Percentiles rank a stretch among this genome's conserved stretches.
Evolutionary conservation across 2,329 filamentous ascomycete species (phyloP).

Genomic region (Pseudonectria buxi): DNA sequence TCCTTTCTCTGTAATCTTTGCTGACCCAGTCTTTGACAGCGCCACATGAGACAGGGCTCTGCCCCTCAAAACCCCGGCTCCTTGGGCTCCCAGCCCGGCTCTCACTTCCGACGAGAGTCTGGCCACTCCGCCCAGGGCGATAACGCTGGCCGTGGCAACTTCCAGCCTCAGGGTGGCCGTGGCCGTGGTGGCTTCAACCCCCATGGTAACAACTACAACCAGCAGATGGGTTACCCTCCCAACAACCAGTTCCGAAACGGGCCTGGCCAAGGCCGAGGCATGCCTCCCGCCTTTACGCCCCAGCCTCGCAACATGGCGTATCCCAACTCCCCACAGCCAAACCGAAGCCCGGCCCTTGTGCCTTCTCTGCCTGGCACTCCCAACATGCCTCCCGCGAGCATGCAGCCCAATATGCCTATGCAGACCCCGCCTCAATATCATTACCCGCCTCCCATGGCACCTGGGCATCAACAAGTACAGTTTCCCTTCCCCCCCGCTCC

Average conservation of each 20-base stretch:
- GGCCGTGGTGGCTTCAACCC: conserved; percentile 44
- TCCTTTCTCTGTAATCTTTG: not conserved
- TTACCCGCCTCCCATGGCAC: conserved; percentile 50
- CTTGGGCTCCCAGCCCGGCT: conserved; percentile 56
- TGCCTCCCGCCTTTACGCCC: conserved; percentile 41
- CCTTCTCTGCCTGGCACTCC: conserved; percentile 63
- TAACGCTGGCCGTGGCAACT: conserved; percentile 44
- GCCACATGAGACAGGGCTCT: conserved; percentile 62
- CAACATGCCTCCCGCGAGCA: conserved; percentile 56
- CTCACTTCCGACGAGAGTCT: conserved; percentile 79
- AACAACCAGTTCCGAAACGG: conserved; percentile 37
- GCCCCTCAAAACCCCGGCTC: conserved; percentile 55
- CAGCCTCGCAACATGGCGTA: conserved; percentile 41
- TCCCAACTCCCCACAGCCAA: conserved; percentile 58
- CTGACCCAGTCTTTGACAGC: conserved; percentile 34
- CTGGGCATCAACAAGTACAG: conserved; percentile 56
- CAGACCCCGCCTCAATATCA: conserved; percentile 56
- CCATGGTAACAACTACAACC: conserved; percentile 36
- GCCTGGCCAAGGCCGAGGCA: conserved; percentile 44
- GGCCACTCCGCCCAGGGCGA: conserved; percentile 66
- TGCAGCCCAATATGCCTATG: conserved; percentile 54
- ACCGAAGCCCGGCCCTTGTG: conserved; percentile 59
- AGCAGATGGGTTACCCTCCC: conserved; percentile 38
- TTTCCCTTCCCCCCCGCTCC: conserved; percentile 33
- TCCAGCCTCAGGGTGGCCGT: conserved; percentile 40